Evolutionary conservation across 148 eudicot genomes (phyloP).

Genomic region (Camellia japonica): DNA sequence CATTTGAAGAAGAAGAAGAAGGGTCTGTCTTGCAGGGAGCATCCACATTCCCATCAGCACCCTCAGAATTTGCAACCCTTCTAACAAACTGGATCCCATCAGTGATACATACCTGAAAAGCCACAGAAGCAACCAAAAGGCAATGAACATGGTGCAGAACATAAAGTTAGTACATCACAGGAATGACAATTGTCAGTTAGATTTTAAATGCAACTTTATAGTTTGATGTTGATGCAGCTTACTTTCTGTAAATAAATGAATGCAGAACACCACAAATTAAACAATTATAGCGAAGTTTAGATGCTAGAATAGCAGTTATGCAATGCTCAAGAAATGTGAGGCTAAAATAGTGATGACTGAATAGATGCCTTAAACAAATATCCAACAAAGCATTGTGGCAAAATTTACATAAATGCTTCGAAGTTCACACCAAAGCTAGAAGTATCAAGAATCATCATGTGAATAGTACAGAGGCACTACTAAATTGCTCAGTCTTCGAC

Average conservation of each 20-base stretch:
- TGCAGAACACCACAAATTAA: neutral
- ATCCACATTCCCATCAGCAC: constrained; percentile 20
- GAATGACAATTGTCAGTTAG: neutral
- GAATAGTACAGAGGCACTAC: neutral
- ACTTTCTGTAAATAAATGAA: neutral
- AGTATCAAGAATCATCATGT: neutral
- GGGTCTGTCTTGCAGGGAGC: constrained; percentile 8
- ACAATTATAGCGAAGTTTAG: neutral
- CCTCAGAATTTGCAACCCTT: constrained; percentile 28
- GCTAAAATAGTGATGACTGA: neutral
- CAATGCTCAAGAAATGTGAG: neutral
- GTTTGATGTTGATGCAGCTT: neutral
- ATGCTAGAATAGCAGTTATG: neutral
- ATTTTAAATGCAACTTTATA: neutral
- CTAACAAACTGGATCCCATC: constrained; percentile 78
- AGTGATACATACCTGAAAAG: constrained; percentile 65
- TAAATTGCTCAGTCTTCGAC: neutral
- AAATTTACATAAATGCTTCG: neutral
- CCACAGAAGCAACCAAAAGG: constrained; percentile 8
- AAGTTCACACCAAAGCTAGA: constrained; percentile 1
- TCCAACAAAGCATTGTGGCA: neutral
- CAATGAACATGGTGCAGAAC: neutral
- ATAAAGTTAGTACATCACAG: neutral
- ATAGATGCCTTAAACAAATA: neutral
- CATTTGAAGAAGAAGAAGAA: constrained; percentile 17